Percentiles rank a stretch among this genome's conserved stretches.
These are phyloP conservation scores for Ceratobasidium sp. DNA, from an alignment of 1,284 basidiomycete species.

Conservation along the genomic window DNA sequence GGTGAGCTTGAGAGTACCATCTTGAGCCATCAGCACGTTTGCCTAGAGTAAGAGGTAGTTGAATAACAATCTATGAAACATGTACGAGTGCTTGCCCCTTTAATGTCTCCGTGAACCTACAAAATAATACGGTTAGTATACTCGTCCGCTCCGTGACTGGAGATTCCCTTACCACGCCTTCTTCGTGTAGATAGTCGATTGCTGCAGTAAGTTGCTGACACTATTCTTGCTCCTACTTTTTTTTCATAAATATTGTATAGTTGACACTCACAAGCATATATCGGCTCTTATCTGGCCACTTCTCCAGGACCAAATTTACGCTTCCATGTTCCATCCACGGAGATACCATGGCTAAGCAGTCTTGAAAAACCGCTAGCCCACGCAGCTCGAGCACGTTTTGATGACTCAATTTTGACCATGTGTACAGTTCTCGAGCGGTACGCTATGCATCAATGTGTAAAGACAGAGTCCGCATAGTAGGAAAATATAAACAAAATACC, in stretches of 20 bases:
- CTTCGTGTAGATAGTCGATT: not conserved
- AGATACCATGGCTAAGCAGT: slow-evolving; percentile 7
- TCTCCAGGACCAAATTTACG: not conserved
- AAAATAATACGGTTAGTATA: not conserved
- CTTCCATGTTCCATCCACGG: slow-evolving; percentile 20
- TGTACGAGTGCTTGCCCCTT: not conserved
- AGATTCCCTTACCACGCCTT: not conserved
- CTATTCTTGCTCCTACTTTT: not conserved
- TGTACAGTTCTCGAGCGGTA: not conserved
- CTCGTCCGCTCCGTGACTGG: no score
- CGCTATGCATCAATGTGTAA: not conserved
- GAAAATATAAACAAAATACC: not conserved
- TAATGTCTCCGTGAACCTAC: slow-evolving; percentile 28
- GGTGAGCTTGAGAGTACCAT: slow-evolving; percentile 19
- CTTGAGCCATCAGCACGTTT: not conserved
- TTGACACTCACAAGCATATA: not conserved
- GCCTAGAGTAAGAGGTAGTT: not conserved
- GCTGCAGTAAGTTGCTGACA: not conserved
- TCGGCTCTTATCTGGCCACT: not conserved
- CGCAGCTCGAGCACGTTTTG: not conserved
- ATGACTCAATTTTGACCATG: slow-evolving; percentile 5
- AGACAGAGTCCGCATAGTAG: not conserved
- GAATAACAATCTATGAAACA: not conserved
- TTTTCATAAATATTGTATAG: no score
- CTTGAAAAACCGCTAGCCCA: not conserved